Percentiles rank a stretch among this genome's conserved stretches.
These are phyloP conservation scores for Neurospora sp. DNA, from an alignment of 495 filamentous ascomycete genomes.

Conservation along the genomic window DNA sequence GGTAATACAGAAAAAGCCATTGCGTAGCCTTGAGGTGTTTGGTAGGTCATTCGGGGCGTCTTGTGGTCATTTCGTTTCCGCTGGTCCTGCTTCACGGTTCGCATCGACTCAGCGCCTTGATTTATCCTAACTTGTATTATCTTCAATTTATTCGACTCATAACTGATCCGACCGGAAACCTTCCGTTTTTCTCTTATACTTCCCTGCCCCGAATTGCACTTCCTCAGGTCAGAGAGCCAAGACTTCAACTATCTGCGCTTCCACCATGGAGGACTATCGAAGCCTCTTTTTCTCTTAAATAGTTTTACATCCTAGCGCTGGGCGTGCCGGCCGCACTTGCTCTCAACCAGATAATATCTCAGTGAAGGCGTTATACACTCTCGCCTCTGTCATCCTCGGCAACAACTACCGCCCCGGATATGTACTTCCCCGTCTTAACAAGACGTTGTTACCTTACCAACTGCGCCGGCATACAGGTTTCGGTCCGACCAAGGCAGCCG, in stretches of 20 bases:
- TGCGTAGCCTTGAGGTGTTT: background rate
- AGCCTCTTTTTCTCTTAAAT: background rate
- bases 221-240: background rate
- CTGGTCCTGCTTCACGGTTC: background rate
- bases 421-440: background rate
- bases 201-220: background rate
- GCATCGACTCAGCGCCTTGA: background rate
- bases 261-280: background rate
- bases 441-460: background rate
- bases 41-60: background rate
- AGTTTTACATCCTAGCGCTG: background rate
- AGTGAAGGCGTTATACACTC: background rate
- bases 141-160: background rate
- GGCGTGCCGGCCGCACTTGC: background rate
- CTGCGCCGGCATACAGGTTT: background rate
- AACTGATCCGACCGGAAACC: background rate
- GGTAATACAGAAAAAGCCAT: background rate
- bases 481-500: background rate
- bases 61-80: background rate
- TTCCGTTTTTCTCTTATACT: background rate
- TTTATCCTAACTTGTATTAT: background rate
- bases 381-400: background rate
- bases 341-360: background rate
- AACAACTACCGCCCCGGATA: background rate
- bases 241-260: background rate